These are phyloP conservation scores for Leucogyrophana mollusca DNA, from an alignment of 768 basidiomycete genomes.

Conservation along the genomic window DNA sequence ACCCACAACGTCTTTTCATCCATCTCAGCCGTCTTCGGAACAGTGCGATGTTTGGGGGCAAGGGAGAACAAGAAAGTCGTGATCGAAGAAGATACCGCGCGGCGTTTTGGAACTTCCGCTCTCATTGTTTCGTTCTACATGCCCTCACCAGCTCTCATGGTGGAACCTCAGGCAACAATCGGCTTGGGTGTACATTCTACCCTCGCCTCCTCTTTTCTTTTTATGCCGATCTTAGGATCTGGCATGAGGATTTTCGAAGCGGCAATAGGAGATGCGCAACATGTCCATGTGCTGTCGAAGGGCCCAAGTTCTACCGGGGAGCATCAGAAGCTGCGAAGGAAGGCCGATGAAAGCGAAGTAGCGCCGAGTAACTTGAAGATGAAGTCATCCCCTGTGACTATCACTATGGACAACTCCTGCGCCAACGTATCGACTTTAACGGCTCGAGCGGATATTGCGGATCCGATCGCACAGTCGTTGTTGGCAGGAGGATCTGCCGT, in stretches of 20 bases:
- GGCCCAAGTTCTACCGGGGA: slow-evolving; percentile 3
- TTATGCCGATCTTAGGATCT: slow-evolving; percentile 7
- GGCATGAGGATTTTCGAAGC: slow-evolving; percentile 15
- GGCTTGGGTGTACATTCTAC: slow-evolving; percentile 16
- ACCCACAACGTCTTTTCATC: slow-evolving; percentile 15
- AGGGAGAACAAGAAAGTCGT: slow-evolving; percentile 15
- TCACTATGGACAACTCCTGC: slow-evolving; percentile 13
- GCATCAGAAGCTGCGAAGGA: too few species aligned
- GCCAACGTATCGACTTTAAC: slow-evolving; percentile 16
- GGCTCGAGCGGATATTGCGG: slow-evolving; percentile 19
- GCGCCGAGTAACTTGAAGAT: too few species aligned
- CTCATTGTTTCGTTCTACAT: slow-evolving; percentile 22
- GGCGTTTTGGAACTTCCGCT: slow-evolving; percentile 7
- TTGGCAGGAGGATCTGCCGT: slow-evolving; percentile 17
- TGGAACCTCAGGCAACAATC: slow-evolving; percentile 11
- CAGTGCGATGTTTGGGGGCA: slow-evolving; percentile 12
- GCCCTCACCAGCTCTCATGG: slow-evolving; percentile 9
- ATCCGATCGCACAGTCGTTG: slow-evolving; percentile 16
- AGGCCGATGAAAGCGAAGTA: too few species aligned
- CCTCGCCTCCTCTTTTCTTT: background rate
- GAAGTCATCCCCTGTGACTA: background rate
- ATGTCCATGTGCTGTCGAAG: slow-evolving; percentile 19
- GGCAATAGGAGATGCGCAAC: slow-evolving; percentile 14
- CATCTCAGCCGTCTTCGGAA: slow-evolving; percentile 20
- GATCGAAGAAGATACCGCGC: slow-evolving; percentile 3